Percentiles rank a stretch among this genome's conserved stretches.
phyloP scores from a whole-genome alignment of 2,329 filamentous ascomycete species.

The Aulographum hederae region DNA sequence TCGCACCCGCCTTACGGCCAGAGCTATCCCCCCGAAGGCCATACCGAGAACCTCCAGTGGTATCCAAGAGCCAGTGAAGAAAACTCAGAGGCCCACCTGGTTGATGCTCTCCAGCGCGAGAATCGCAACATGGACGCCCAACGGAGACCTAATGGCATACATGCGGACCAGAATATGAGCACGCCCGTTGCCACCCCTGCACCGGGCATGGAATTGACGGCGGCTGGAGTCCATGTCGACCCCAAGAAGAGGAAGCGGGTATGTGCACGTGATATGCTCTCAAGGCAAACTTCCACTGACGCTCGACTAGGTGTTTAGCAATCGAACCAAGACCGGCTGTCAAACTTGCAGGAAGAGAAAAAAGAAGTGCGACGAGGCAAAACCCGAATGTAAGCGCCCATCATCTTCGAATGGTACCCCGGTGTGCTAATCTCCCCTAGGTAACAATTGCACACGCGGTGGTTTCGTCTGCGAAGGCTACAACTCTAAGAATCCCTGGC shows the following conservation, averaged over 20 bases:
- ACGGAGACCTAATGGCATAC: background rate
- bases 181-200: conserved; percentile 7
- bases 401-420: conserved; percentile 2
- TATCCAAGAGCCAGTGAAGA: background rate
- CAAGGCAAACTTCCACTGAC: conserved; percentile 13
- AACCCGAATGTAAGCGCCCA: conserved; percentile 63
- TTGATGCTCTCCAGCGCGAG: background rate
- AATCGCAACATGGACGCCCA: background rate
- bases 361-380: conserved; percentile 94
- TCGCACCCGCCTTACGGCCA: background rate
- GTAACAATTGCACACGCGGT: conserved; percentile 77
- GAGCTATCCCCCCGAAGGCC: background rate
- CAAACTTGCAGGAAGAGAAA: conserved; percentile 81
- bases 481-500: conserved; percentile 58
- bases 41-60: background rate
- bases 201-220: conserved; percentile 21
- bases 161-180: background rate
- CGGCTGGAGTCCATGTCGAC: conserved; percentile 26
- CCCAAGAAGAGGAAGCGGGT: conserved; percentile 23
- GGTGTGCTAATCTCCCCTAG: conserved; percentile 22
- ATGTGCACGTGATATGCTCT: conserved; percentile 17
- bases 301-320: conserved; percentile 52
- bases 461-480: conserved; percentile 88
- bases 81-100: background rate
- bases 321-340: conserved; percentile 89